These are phyloP conservation scores for Collybia sordida DNA, from an alignment of 768 basidiomycete genomes.

Conservation along the genomic window DNA sequence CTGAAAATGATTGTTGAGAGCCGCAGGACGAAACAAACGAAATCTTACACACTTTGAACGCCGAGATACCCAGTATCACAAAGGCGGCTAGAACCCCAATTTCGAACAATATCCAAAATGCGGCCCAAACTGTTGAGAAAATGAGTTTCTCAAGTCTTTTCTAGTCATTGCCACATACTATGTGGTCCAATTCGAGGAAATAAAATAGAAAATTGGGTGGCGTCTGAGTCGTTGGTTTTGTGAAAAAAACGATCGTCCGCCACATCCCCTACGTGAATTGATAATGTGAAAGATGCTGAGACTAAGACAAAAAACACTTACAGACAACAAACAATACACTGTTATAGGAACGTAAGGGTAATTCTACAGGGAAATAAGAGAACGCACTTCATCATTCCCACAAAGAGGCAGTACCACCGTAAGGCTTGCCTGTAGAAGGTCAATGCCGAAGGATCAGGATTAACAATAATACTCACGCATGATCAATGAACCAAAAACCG, in stretches of 20 bases:
- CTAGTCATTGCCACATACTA: constrained; percentile 37
- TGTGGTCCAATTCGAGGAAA: constrained; percentile 74
- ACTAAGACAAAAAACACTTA: constrained; percentile 33
- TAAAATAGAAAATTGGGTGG: constrained; percentile 82
- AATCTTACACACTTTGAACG: constrained; percentile 65
- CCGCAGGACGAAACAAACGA: neutral
- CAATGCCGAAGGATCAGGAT: neutral
- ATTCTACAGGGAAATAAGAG: neutral
- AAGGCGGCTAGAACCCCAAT: constrained; percentile 74
- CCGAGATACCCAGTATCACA: constrained; percentile 74
- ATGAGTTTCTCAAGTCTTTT: neutral
- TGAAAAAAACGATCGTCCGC: constrained; percentile 94
- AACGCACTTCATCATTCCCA: constrained; percentile 83
- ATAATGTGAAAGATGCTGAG: neutral
- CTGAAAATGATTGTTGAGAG: constrained; percentile 25
- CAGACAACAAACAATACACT: constrained; percentile 89
- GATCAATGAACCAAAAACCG: constrained; percentile 95
- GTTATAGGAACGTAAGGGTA: neutral
- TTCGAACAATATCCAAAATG: constrained; percentile 83
- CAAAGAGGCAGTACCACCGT: constrained; percentile 80
- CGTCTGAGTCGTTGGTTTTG: constrained; percentile 91
- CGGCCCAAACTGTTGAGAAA: constrained; percentile 70
- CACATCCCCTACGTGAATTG: constrained; percentile 70
- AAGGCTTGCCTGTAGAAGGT: constrained; percentile 59
- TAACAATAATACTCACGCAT: constrained; percentile 58